These are phyloP conservation scores for Carex myosuroides DNA, from an alignment of 176 grass and related monocot species.

Conservation along the genomic window DNA sequence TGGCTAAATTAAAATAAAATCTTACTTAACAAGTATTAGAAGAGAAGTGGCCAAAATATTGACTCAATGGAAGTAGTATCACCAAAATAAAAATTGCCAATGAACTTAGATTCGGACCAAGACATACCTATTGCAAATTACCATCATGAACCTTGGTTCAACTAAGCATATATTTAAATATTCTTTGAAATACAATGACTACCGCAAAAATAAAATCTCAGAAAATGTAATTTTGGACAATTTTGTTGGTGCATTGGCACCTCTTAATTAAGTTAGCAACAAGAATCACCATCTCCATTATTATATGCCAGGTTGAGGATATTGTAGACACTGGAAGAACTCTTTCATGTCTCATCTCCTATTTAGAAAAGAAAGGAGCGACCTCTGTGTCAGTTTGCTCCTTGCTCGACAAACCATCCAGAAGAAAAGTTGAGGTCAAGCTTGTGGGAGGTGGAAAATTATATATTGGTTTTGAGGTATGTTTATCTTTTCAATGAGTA, in stretches of 20 bases:
- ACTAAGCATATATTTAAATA: not conserved
- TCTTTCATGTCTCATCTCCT: conserved; percentile 56
- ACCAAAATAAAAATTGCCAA: not conserved
- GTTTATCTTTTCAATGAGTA: not conserved
- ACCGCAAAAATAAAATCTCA: not conserved
- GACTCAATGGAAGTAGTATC: not conserved
- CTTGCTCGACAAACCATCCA: conserved; percentile 85
- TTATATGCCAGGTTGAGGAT: conserved; percentile 64
- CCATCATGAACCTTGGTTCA: not conserved
- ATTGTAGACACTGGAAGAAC: conserved; percentile 95
- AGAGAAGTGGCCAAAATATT: not conserved
- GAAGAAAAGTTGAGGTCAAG: conserved; percentile 56
- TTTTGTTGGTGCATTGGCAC: conserved; percentile 10
- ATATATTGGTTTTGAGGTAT: conserved; percentile 83
- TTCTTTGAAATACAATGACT: not conserved
- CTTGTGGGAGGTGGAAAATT: conserved; percentile 79
- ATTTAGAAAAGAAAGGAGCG: conserved; percentile 74
- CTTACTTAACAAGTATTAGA: not conserved
- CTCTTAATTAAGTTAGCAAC: not conserved
- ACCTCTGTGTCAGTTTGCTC: conserved; percentile 73
- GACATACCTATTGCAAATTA: not conserved
- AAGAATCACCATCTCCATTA: not conserved
- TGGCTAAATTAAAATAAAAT: not conserved
- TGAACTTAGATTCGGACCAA: not conserved
- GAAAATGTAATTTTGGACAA: not conserved